phyloP scores from a whole-genome alignment of 352 stramenopile species.

The Phytophthora macrochlamydospora region DNA sequence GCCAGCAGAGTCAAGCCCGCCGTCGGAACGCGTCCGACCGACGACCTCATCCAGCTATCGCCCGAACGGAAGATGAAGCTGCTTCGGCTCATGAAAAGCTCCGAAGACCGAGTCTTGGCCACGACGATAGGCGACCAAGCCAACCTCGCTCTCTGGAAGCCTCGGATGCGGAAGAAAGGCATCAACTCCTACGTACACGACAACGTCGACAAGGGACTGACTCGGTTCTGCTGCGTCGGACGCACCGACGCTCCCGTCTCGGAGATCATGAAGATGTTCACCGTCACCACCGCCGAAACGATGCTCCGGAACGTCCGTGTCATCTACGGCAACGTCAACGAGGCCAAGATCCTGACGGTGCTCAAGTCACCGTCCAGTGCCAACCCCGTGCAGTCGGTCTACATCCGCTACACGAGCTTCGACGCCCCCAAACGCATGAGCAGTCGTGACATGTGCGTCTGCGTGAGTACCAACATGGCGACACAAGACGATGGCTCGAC shows the following conservation, averaged over 20 bases:
- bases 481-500: constrained; percentile 34
- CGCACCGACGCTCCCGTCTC: constrained; percentile 38
- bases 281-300: constrained; percentile 42
- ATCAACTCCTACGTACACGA: constrained; percentile 59
- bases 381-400: constrained; percentile 34
- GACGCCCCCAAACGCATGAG: constrained; percentile 45
- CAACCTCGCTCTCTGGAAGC: constrained; percentile 33
- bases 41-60: constrained; percentile 23
- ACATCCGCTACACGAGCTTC: constrained; percentile 46
- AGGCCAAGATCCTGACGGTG: constrained; percentile 52
- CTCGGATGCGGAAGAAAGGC: constrained; percentile 35
- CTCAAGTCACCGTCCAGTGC: constrained; percentile 26
- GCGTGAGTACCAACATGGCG: constrained; percentile 37
- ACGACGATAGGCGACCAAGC: constrained; percentile 30
- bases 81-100: constrained; percentile 23
- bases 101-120: constrained; percentile 25
- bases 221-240: constrained; percentile 56
- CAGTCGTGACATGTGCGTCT: constrained; percentile 44
- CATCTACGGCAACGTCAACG: constrained; percentile 56
- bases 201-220: constrained; percentile 36
- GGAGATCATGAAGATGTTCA: constrained; percentile 58
- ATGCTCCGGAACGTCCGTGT: constrained; percentile 53
- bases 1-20: constrained; percentile 5
- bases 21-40: not conserved
- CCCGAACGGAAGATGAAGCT: constrained; percentile 25